Evolutionary conservation across 768 basidiomycete species (phyloP).

Genomic region (Lenzites betulinus): DNA sequence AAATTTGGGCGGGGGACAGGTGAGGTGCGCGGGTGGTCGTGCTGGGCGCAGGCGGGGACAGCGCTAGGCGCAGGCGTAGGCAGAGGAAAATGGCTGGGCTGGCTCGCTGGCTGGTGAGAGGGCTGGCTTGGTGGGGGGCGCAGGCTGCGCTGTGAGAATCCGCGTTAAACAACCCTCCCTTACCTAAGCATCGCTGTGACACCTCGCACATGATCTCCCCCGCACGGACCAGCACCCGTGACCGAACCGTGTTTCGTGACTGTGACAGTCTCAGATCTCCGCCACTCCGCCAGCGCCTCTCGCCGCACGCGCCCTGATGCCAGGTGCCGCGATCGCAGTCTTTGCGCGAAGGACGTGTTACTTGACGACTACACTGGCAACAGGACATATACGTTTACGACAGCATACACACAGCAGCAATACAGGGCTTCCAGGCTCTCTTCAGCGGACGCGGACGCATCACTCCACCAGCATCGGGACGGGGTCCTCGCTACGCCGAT

Average conservation of each 20-base stretch:
- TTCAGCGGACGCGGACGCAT: neutral
- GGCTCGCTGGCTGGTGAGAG: constrained; percentile 27
- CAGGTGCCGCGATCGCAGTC: constrained; percentile 7
- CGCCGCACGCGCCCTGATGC: neutral
- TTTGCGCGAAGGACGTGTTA: neutral
- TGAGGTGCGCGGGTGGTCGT: constrained; percentile 8
- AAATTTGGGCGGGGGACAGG: constrained; percentile 12
- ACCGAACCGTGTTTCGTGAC: constrained; percentile 21
- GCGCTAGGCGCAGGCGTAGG: constrained; percentile 26
- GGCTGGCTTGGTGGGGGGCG: constrained; percentile 26
- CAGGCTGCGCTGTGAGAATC: constrained; percentile 21
- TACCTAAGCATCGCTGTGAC: constrained; percentile 23
- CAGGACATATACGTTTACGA: neutral
- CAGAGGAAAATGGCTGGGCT: constrained; percentile 24
- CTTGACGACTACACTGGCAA: constrained; percentile 4
- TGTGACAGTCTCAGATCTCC: constrained; percentile 15
- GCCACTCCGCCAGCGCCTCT: neutral
- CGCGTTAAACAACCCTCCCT: constrained; percentile 23
- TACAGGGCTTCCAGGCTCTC: too few species aligned
- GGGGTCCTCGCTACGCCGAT: constrained; percentile 30
- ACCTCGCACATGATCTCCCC: constrained; percentile 20
- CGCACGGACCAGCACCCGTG: constrained; percentile 27
- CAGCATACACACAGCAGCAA: neutral
- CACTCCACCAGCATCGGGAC: constrained; percentile 15
- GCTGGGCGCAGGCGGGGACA: constrained; percentile 21